phyloP scores from a whole-genome alignment of 257 asterid genomes.

The Schizonepeta tenuifolia region DNA sequence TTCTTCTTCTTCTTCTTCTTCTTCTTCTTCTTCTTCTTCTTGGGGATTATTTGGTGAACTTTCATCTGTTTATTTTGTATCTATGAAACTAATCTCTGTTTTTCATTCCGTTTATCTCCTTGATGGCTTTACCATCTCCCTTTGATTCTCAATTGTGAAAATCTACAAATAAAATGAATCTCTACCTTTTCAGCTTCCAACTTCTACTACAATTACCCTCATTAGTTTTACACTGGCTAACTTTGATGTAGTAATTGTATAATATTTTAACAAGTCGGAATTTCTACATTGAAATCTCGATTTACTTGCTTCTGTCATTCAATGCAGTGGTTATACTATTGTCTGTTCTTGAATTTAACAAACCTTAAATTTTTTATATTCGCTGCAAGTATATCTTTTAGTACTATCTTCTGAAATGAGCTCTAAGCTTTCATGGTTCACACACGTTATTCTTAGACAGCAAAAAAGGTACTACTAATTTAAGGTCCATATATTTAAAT shows the following conservation, averaged over 20 bases:
- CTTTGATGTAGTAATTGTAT: background rate
- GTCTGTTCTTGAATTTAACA: background rate
- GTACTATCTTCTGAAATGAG: too few species aligned
- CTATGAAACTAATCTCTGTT: too few species aligned
- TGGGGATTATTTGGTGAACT: too few species aligned
- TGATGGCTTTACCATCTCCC: background rate
- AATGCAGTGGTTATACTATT: background rate
- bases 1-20: too few species aligned
- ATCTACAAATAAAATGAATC: too few species aligned
- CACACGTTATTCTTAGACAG: background rate
- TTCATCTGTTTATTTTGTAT: too few species aligned
- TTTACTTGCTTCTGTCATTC: background rate
- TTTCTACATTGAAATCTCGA: background rate
- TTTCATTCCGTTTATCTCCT: background rate
- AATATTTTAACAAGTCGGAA: background rate
- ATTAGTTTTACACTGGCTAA: background rate
- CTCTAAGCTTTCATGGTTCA: constrained; percentile 5
- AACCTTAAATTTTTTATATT: too few species aligned
- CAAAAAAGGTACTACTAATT: background rate
- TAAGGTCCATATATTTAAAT: constrained; percentile 3
- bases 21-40: too few species aligned
- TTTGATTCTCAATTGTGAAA: too few species aligned
- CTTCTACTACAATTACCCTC: background rate
- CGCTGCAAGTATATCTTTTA: constrained; percentile 2
- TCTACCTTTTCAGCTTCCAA: too few species aligned